phyloP scores from a whole-genome alignment of 495 filamentous ascomycete species.

The Cercophora sp. region DNA sequence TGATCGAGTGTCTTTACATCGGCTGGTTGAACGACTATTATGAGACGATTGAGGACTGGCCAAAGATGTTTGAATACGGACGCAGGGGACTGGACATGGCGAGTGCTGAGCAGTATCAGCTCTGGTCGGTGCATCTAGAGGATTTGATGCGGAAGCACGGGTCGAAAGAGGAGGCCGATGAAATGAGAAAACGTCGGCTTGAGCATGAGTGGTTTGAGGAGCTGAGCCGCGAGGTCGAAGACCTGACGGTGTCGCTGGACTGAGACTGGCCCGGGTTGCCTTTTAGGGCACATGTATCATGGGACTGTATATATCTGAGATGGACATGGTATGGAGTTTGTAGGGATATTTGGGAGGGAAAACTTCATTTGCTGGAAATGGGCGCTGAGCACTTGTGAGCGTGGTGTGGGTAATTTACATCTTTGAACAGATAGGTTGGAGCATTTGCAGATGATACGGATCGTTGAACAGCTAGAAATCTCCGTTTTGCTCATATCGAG shows the following conservation, averaged over 20 bases:
- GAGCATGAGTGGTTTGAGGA: constrained; percentile 22
- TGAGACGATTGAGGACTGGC: constrained; percentile 22
- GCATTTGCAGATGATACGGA: too few relatives aligned
- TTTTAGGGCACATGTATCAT: too few relatives aligned
- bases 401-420: too few relatives aligned
- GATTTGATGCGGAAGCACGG: constrained; percentile 24
- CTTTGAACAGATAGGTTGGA: too few relatives aligned
- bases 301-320: too few relatives aligned
- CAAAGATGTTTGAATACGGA: constrained; percentile 18
- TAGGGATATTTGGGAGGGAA: too few relatives aligned
- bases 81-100: constrained; percentile 18
- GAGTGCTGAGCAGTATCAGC: constrained; percentile 24
- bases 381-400: too few relatives aligned
- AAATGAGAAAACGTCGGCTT: constrained; percentile 16
- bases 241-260: constrained; percentile 8
- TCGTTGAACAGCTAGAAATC: too few relatives aligned
- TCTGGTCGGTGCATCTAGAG: constrained; percentile 30
- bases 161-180: constrained; percentile 18
- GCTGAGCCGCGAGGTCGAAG: constrained; percentile 22
- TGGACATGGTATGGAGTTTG: too few relatives aligned
- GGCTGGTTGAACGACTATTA: constrained; percentile 30
- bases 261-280: too few relatives aligned
- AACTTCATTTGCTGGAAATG: too few relatives aligned
- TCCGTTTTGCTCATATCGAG: too few relatives aligned
- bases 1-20: constrained; percentile 23